phyloP scores from a whole-genome alignment of 2,329 filamentous ascomycete genomes.

The Ascochyta koolunga region DNA sequence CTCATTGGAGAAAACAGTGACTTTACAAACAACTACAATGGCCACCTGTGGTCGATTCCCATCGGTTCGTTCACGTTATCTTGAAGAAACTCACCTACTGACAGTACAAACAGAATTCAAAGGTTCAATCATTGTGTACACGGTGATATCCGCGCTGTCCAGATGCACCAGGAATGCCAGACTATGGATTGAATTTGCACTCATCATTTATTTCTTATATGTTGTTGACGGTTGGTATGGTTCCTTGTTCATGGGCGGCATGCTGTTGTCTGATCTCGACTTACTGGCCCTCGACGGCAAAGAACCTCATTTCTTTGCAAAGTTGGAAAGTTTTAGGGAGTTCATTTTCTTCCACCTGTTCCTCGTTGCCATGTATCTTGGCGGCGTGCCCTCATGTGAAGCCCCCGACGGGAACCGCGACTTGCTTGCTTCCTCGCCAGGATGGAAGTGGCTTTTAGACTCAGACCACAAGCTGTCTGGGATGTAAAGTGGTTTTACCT shows the following conservation, averaged over 20 bases:
- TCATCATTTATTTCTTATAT: conserved; percentile 71
- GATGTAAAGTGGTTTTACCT: conserved; percentile 73
- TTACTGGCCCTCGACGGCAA: conserved; percentile 35
- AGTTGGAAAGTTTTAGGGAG: conserved; percentile 59
- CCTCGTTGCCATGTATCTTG: conserved; percentile 61
- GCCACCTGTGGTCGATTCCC: conserved; percentile 47
- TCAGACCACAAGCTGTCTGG: conserved; percentile 70
- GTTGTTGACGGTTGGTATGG: conserved; percentile 69
- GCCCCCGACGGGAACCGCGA: conserved; percentile 48
- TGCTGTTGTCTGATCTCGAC: conserved; percentile 47
- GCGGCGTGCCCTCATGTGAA: conserved; percentile 64
- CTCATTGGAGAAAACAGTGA: conserved; percentile 62
- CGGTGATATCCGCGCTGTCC: conserved; percentile 62
- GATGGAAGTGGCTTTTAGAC: conserved; percentile 65
- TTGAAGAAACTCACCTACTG: not conserved
- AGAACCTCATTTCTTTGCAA: conserved; percentile 54
- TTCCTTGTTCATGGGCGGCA: conserved; percentile 45
- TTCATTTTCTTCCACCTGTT: conserved; percentile 49
- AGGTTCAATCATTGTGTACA: conserved; percentile 70
- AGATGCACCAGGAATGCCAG: conserved; percentile 61
- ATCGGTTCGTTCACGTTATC: conserved; percentile 16
- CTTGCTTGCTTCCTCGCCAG: conserved; percentile 59
- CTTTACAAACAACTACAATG: conserved; percentile 53
- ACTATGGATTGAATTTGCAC: conserved; percentile 58
- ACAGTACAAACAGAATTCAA: conserved; percentile 41